A percentile compares a stretch with the other conserved stretches of the same genome.
phyloP scores from a whole-genome alignment of 306 rosid species.

The Vicia faba region DNA sequence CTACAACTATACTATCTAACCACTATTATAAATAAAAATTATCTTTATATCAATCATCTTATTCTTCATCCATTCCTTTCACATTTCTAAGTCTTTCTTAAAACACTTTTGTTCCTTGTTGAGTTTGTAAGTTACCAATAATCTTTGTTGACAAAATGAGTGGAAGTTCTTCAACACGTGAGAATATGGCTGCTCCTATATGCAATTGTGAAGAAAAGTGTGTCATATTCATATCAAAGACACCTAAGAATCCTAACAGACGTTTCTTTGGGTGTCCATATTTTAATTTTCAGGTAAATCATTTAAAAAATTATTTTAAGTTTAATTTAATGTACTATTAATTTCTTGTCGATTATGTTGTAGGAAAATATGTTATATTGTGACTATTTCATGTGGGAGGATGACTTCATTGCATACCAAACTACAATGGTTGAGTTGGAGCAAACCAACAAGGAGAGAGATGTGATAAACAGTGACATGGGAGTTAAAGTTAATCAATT shows the following conservation, averaged over 20 bases:
- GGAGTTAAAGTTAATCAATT: neutral
- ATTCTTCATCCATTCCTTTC: no score
- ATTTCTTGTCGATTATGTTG: neutral
- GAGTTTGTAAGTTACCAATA: neutral
- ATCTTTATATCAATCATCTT: no score
- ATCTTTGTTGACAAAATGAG: neutral
- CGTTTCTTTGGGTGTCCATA: constrained; percentile 8
- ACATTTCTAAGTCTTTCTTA: no score
- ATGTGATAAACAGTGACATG: neutral
- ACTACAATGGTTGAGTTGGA: neutral
- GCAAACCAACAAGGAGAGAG: neutral
- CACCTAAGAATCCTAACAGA: neutral
- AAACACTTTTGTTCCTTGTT: no score
- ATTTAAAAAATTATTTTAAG: neutral
- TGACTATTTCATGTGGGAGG: constrained; percentile 6
- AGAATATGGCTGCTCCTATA: neutral
- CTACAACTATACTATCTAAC: no score
- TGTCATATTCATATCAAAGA: neutral
- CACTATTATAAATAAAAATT: no score
- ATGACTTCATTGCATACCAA: neutral
- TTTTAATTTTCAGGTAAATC: neutral
- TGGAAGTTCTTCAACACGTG: neutral
- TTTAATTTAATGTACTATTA: neutral
- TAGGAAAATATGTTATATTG: neutral
- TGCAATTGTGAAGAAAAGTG: neutral